Evolutionary conservation across 169 alveolate species (phyloP).

Genomic region (Cryptosporidium bovis): DNA sequence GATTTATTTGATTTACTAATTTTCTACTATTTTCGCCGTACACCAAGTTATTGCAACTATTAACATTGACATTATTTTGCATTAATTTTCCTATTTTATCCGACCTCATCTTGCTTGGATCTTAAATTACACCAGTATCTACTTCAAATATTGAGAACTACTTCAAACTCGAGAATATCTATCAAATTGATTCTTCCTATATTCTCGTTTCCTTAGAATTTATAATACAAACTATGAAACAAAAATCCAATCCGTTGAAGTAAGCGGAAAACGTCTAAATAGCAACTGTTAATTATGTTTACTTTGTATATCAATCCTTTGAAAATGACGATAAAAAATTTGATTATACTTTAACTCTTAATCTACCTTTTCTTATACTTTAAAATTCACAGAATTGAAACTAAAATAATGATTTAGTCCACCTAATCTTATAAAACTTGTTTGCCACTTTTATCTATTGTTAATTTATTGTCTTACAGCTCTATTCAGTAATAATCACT

Average conservation of each 20-base stretch:
- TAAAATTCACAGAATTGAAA: constrained; percentile 33
- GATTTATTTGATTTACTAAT: constrained; percentile 46
- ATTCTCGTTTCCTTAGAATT: neutral
- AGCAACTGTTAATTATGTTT: neutral
- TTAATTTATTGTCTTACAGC: constrained; percentile 18
- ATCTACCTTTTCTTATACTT: constrained; percentile 69
- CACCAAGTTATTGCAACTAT: constrained; percentile 6
- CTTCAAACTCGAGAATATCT: too few relatives aligned
- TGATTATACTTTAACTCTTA: constrained; percentile 26
- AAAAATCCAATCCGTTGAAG: neutral
- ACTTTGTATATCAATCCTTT: neutral
- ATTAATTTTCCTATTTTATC: constrained; percentile 49
- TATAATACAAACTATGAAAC: neutral
- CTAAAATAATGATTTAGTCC: constrained; percentile 30
- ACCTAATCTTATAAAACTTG: constrained; percentile 55
- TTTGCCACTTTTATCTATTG: constrained; percentile 5
- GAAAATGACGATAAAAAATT: neutral
- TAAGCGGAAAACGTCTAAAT: neutral
- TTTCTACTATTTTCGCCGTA: constrained; percentile 66
- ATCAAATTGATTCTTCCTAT: neutral
- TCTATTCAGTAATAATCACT: constrained; percentile 28
- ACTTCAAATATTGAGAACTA: too few relatives aligned
- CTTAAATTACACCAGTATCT: too few relatives aligned
- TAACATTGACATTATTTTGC: constrained; percentile 15
- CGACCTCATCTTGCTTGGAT: constrained; percentile 50